A percentile compares a stretch with the other conserved stretches of the same genome.
Conservation (phyloP, 306 rosid species). For the Cucumis sativus region DNA sequence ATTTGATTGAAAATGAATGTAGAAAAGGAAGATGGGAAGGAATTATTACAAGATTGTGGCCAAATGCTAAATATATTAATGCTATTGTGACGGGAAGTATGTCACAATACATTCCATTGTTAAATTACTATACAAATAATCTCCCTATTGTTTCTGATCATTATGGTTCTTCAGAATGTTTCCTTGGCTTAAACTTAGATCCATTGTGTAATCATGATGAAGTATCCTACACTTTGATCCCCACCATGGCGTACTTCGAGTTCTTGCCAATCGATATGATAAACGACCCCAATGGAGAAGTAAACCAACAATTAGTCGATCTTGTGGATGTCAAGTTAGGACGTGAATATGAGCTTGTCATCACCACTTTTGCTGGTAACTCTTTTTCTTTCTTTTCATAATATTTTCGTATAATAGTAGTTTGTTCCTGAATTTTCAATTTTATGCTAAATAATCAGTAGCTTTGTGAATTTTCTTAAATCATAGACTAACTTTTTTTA, state of each 20-base stretch:
- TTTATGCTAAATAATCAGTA: too few relatives aligned
- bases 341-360: constrained; percentile 48
- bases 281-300: not conserved
- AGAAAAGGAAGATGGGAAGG: constrained; percentile 32
- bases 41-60: constrained; percentile 45
- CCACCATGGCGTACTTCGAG: constrained; percentile 57
- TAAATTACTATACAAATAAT: constrained; percentile 38
- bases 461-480: too few relatives aligned
- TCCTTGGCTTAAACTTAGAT: constrained; percentile 48
- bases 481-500: too few relatives aligned
- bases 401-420: not conserved
- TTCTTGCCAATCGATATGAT: constrained; percentile 22
- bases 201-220: constrained; percentile 38
- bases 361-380: constrained; percentile 36
- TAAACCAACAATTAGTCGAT: constrained; percentile 25
- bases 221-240: constrained; percentile 40
- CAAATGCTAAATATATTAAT: constrained; percentile 45
- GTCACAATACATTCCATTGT: constrained; percentile 43
- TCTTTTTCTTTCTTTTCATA: not conserved
- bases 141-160: constrained; percentile 42
- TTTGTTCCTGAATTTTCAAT: too few relatives aligned
- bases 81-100: constrained; percentile 55
- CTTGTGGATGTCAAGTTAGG: constrained; percentile 54
- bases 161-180: constrained; percentile 58
- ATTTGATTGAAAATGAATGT: constrained; percentile 34